Conservation (phyloP, 768 basidiomycete species). For the Phaeotremella skinneri region DNA sequence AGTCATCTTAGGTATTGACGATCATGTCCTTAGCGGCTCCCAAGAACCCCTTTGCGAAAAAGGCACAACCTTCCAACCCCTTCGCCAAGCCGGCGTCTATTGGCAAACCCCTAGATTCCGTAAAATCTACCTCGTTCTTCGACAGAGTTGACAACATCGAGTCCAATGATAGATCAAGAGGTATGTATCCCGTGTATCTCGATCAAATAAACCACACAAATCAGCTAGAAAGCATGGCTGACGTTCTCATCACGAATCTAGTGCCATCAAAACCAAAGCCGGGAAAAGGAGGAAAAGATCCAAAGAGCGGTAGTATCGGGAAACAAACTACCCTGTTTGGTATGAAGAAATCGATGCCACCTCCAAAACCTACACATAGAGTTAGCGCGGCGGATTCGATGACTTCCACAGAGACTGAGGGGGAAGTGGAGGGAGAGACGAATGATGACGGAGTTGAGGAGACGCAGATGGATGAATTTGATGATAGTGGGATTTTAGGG, state of each 20-base stretch:
- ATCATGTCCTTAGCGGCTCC: conserved; percentile 23
- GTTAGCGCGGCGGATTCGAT: conserved; percentile 12
- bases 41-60: conserved; percentile 50
- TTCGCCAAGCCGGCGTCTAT: conserved; percentile 41
- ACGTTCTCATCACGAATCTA: not conserved
- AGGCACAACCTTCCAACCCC: conserved; percentile 41
- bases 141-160: conserved; percentile 49
- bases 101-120: conserved; percentile 32
- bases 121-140: conserved; percentile 51
- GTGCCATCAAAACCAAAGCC: conserved; percentile 15
- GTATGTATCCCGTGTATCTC: too few species aligned
- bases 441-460: conserved; percentile 17
- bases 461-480: conserved; percentile 21
- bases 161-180: conserved; percentile 26
- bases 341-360: conserved; percentile 21
- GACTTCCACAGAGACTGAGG: conserved; percentile 20
- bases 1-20: too few species aligned
- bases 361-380: conserved; percentile 8
- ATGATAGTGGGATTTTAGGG: conserved; percentile 18
- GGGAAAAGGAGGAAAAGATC: not conserved
- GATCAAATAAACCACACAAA: too few species aligned
- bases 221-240: not conserved
- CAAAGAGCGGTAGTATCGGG: conserved; percentile 9
- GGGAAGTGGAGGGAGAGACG: conserved; percentile 12
- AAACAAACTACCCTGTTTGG: conserved; percentile 43